Evolutionary conservation across 164 flowering plant species (phyloP), one percentile per base, ranked within the genome.

Genomic region (Piper longum): DNA sequence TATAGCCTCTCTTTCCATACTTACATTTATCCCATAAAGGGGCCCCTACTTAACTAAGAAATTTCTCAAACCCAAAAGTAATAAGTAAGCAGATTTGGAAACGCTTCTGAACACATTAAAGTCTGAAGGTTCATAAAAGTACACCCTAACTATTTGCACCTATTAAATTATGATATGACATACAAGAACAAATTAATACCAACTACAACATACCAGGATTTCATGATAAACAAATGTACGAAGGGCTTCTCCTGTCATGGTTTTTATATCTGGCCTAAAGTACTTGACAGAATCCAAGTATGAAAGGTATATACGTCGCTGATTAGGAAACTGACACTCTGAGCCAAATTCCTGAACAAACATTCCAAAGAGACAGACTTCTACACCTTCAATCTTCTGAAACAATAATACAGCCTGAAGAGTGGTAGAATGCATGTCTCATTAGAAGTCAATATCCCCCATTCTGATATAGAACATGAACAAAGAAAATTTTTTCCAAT

Each of bases 331-430:
- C 62, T 78, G 76, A 63, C 88, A 81, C 72, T 95, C 99, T 62
- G 99, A 76, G 66, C 99, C 97, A 72, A 87, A 95, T 78, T 95
- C 99, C 79, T 95, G 99, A 57, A 91, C 97, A 74, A 88, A 95
- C 99, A 95, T 95, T 68, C 96, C 96, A 77, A 88, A 95, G 16
- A 95, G 76, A 78, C 97, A 91, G 14, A 95, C 99, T 79, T 95
- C 99, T n/a, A 95, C 99, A 52, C 97, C 97, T 77, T 95, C 99
- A 74, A 91, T 95, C 79, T 83, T 95, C 79, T 95, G 99, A 78
- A 95, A 95, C 66, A 95, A 76, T 64, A 95, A 74, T 71, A 95
- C 57, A 16, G 86, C 99, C 99, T 95, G 82, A 60, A 74, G 64
- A 61, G 66, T 26, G 36, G 36, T 26, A 26, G 36, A 26, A 26